Evolutionary conservation across 345 rosid species (phyloP).

Genomic region (Citrus cavaleriei): DNA sequence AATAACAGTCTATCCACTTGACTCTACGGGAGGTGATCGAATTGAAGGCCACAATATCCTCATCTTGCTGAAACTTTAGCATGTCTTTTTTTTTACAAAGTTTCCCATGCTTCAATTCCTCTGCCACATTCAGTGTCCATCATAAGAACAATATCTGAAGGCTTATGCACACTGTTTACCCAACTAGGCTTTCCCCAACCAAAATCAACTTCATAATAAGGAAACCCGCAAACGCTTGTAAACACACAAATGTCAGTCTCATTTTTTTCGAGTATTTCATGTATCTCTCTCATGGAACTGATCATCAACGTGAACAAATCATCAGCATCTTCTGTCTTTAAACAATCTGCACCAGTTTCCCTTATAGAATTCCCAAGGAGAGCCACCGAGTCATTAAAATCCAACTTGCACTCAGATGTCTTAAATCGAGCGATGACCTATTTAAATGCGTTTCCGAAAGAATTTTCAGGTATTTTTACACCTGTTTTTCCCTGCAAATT

Average conservation of each 20-base stretch:
- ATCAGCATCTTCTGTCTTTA: neutral
- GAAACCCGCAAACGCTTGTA: conserved; percentile 36
- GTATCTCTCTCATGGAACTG: neutral
- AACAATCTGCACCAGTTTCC: neutral
- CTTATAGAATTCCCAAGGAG: conserved; percentile 7
- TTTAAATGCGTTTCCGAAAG: conserved; percentile 8
- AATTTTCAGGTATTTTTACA: neutral
- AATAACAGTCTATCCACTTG: no score
- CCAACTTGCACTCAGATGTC: neutral
- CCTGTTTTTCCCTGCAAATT: conserved; percentile 16
- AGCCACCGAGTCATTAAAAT: conserved; percentile 17
- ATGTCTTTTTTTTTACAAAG: conserved; percentile 19
- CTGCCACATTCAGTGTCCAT: conserved; percentile 34
- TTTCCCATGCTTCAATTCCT: conserved; percentile 51
- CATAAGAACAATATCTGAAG: conserved; percentile 23
- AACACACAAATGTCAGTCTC: conserved; percentile 19
- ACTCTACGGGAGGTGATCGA: no score
- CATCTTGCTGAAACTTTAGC: conserved; percentile 11
- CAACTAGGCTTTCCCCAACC: conserved; percentile 59
- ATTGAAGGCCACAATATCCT: conserved; percentile 1
- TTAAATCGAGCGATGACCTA: neutral
- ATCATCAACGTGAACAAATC: conserved; percentile 1
- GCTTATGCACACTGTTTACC: conserved; percentile 29
- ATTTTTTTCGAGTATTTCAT: conserved; percentile 3
- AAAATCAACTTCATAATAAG: conserved; percentile 42